Evolutionary conservation across 768 basidiomycete genomes (phyloP).

Genomic region (Serendipita indica): DNA sequence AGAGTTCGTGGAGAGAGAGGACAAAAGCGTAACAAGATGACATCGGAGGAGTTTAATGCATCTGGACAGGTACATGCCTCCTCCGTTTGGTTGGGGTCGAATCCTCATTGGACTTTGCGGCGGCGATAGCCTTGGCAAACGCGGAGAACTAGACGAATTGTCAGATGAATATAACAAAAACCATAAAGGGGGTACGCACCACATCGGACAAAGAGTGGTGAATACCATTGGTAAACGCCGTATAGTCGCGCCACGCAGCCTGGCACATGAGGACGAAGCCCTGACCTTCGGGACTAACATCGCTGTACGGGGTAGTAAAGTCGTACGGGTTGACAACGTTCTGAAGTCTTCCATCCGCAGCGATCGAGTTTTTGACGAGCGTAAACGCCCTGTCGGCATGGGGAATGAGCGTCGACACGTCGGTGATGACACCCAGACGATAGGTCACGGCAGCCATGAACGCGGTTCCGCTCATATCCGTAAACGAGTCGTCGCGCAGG

Average conservation of each 20-base stretch:
- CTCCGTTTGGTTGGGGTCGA: background rate
- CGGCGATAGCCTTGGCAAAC: background rate
- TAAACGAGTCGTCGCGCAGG: constrained; percentile 10
- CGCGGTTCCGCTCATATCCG: constrained; percentile 9
- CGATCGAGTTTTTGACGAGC: background rate
- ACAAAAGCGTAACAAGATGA: background rate
- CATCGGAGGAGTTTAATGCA: background rate
- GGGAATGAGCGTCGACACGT: background rate
- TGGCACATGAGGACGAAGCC: constrained; percentile 21
- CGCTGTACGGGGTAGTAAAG: background rate
- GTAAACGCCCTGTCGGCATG: constrained; percentile 2
- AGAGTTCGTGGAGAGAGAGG: background rate
- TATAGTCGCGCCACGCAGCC: constrained; percentile 17
- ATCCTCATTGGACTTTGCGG: constrained; percentile 1
- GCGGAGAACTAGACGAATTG: background rate
- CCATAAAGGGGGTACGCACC: background rate
- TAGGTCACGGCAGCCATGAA: constrained; percentile 10
- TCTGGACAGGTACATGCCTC: background rate
- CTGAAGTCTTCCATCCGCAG: constrained; percentile 4
- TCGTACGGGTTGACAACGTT: constrained; percentile 11
- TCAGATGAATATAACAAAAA: background rate
- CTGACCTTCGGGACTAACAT: constrained; percentile 19
- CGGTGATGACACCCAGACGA: constrained; percentile 4
- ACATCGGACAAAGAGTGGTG: background rate
- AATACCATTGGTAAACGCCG: background rate